Conservation (phyloP, 192 early-diverging fungal genomes). For the Coemansia sp. region DNA sequence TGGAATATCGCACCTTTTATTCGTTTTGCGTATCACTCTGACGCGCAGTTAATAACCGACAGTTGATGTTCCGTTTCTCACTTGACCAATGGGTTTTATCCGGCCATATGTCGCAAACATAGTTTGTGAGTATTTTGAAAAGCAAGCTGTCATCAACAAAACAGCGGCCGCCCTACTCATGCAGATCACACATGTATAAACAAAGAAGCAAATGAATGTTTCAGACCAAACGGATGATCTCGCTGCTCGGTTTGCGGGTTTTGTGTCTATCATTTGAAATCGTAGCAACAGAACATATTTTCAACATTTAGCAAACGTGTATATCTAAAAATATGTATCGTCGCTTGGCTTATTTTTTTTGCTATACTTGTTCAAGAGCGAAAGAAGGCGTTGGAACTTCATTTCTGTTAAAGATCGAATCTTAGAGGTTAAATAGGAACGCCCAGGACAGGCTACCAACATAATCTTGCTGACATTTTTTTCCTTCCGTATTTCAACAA, state of each 20-base stretch:
- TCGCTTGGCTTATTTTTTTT: too few relatives aligned
- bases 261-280: not conserved
- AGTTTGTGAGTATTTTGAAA: not conserved
- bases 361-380: too few relatives aligned
- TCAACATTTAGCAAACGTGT: not conserved
- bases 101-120: not conserved
- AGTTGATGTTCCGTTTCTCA: constrained; percentile 5
- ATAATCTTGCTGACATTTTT: not conserved
- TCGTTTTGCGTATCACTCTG: not conserved
- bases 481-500: not conserved
- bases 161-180: not conserved
- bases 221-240: not conserved
- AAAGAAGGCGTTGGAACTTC: not conserved
- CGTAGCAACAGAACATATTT: too few relatives aligned
- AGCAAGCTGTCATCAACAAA: too few relatives aligned
- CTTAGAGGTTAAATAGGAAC: not conserved
- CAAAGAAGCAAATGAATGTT: not conserved
- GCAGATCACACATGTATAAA: not conserved
- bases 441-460: not conserved
- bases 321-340: too few relatives aligned
- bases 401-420: not conserved
- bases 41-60: not conserved
- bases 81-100: not conserved
- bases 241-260: not conserved
- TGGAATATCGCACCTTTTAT: not conserved